Conservation (phyloP, 441 rosid genomes). For the Euphorbia celastroides region DNA sequence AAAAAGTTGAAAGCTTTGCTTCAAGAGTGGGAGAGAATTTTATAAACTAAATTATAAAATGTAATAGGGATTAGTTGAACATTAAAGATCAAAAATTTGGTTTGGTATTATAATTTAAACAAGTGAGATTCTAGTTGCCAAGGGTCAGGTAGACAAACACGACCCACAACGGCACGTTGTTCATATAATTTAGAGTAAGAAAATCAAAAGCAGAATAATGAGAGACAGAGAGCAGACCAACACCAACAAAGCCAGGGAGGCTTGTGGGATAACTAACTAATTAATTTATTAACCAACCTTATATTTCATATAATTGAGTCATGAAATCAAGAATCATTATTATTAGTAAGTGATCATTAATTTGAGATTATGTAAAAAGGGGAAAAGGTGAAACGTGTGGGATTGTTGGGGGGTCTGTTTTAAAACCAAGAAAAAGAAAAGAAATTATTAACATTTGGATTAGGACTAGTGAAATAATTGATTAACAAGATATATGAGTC, state of each 20-base stretch:
- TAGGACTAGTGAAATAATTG: conserved; percentile 4
- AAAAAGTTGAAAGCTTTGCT: conserved; percentile 46
- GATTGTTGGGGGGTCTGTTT: neutral
- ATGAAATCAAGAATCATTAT: conserved; percentile 17
- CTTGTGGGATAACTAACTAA: conserved; percentile 13
- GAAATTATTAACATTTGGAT: neutral
- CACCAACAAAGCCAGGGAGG: conserved; percentile 11
- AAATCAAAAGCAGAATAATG: neutral
- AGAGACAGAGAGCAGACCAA: neutral
- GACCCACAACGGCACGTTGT: conserved; percentile 25
- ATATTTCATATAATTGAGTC: conserved; percentile 5
- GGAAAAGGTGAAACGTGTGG: conserved; percentile 7
- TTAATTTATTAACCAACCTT: neutral
- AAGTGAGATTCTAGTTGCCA: conserved; percentile 30
- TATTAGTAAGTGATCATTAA: neutral
- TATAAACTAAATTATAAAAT: neutral
- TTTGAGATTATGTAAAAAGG: neutral
- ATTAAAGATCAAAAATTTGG: conserved; percentile 14
- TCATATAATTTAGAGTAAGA: conserved; percentile 7
- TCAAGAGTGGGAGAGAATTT: conserved; percentile 47
- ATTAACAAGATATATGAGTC: neutral
- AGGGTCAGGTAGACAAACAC: conserved; percentile 25
- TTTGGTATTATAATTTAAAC: neutral
- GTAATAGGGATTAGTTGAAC: neutral
- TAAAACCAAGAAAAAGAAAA: neutral